Percentiles rank a stretch among this genome's conserved stretches.
Conservation (phyloP, 768 basidiomycete genomes). For the Amanita phalloides region DNA sequence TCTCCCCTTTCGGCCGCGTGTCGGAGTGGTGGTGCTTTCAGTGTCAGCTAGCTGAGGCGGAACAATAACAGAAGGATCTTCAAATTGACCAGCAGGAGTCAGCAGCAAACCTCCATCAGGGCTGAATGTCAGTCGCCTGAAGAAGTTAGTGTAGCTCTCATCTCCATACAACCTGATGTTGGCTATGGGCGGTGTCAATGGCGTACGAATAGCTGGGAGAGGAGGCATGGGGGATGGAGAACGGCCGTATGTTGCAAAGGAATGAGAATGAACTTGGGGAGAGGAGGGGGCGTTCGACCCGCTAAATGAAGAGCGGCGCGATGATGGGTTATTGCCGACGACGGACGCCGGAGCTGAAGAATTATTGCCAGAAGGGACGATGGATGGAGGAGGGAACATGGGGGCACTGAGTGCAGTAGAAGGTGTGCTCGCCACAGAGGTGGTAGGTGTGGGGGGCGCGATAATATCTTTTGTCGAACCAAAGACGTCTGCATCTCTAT, state of each 20-base stretch:
- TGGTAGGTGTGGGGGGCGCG: constrained; percentile 48
- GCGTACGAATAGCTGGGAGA: constrained; percentile 82
- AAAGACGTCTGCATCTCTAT: constrained; percentile 26
- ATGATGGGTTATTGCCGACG: constrained; percentile 39
- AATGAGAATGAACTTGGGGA: constrained; percentile 38
- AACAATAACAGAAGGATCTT: constrained; percentile 67
- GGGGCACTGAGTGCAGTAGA: constrained; percentile 22
- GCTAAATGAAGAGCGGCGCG: constrained; percentile 65
- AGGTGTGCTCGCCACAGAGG: constrained; percentile 59
- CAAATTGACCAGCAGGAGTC: constrained; percentile 95
- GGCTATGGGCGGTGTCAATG: constrained; percentile 46
- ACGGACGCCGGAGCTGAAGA: constrained; percentile 5
- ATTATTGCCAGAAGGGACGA: constrained; percentile 2
- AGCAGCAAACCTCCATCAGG: constrained; percentile 90
- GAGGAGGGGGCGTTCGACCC: constrained; percentile 74
- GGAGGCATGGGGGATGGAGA: constrained; percentile 89
- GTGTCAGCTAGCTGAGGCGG: constrained; percentile 16
- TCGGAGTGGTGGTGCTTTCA: constrained; percentile 36
- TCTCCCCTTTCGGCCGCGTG: constrained; percentile 49
- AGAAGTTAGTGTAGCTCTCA: constrained; percentile 92
- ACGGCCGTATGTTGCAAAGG: constrained; percentile 52
- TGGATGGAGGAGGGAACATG: constrained; percentile 57
- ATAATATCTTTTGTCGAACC: constrained; percentile 19
- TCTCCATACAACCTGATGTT: constrained; percentile 85
- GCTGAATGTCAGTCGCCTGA: constrained; percentile 86